Conservation (phyloP, 1,284 basidiomycete genomes). For the Rhodotorula glutinis region DNA sequence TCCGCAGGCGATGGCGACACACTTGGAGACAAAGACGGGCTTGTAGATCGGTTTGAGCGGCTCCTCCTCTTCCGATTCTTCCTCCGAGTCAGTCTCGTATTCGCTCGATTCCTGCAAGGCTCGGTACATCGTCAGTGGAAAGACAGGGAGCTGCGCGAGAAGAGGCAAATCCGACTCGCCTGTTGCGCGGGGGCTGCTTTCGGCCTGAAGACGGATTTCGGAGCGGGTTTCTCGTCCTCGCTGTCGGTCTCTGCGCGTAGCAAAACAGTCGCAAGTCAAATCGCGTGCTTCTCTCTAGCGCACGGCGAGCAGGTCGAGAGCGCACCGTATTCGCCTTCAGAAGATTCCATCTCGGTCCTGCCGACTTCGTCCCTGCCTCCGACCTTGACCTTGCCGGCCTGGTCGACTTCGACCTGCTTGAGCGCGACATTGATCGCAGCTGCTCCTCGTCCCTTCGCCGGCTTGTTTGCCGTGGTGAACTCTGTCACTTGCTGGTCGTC, state of each 20-base stretch:
- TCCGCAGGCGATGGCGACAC: conserved; percentile 43
- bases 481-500: conserved; percentile 27
- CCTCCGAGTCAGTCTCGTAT: conserved; percentile 59
- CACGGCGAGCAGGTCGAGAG: no score
- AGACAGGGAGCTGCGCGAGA: no score
- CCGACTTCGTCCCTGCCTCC: conserved; percentile 37
- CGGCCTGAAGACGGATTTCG: conserved; percentile 42
- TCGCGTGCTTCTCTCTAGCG: no score
- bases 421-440: conserved; percentile 40
- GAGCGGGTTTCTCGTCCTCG: conserved; percentile 49
- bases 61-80: conserved; percentile 55
- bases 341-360: conserved; percentile 27
- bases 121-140: not conserved
- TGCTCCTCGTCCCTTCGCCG: conserved; percentile 5
- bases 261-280: no score
- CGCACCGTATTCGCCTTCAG: conserved; percentile 30
- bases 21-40: conserved; percentile 90
- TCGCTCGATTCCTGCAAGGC: conserved; percentile 43
- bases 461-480: conserved; percentile 1
- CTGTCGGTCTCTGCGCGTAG: conserved; percentile 27
- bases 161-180: no score
- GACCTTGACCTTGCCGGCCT: conserved; percentile 34
- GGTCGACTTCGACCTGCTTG: conserved; percentile 38
- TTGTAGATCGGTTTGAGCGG: conserved; percentile 62
- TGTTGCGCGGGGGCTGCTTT: conserved; percentile 41